phyloP scores from a whole-genome alignment of 2,329 filamentous ascomycete species.

The Trichoderma hamatum region DNA sequence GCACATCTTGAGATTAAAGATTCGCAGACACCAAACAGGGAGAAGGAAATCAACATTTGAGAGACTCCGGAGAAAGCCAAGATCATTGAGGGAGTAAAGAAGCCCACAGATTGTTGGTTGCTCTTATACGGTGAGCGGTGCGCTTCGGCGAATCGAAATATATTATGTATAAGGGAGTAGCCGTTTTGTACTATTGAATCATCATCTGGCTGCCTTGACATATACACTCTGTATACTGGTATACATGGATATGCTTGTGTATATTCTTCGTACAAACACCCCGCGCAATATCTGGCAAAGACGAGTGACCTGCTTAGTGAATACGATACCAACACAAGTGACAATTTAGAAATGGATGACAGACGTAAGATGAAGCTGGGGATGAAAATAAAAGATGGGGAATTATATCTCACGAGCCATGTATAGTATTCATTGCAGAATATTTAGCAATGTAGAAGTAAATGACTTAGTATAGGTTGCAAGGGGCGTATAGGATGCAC shows the following conservation, averaged over 20 bases:
- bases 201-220: background rate
- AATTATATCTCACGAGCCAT: background rate
- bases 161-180: background rate
- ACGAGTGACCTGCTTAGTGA: background rate
- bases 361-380: background rate
- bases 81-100: background rate
- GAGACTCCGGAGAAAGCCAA: background rate
- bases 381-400: background rate
- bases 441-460: background rate
- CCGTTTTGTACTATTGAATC: background rate
- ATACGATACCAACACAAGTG: background rate
- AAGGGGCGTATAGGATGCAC: background rate
- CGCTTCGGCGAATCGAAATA: background rate
- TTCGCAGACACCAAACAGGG: background rate
- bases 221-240: background rate
- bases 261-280: background rate
- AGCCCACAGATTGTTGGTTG: background rate
- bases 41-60: background rate
- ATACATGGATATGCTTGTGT: background rate
- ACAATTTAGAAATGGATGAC: background rate
- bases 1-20: background rate
- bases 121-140: background rate
- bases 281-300: background rate
- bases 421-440: background rate
- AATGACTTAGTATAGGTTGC: background rate